phyloP scores from a whole-genome alignment of 1,139 yeast species.

The Yamadazyma siamensis region DNA sequence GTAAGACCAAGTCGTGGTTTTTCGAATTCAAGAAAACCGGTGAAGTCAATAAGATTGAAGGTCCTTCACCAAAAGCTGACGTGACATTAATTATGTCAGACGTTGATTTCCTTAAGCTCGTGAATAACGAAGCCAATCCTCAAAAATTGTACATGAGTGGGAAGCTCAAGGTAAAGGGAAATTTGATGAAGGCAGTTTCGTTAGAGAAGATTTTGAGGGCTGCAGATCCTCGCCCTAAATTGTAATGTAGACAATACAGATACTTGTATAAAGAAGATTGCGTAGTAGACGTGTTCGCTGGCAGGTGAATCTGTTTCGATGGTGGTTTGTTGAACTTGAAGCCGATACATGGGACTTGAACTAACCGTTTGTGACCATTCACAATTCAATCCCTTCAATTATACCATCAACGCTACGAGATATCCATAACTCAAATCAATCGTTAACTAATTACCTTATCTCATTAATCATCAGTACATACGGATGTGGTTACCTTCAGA shows the following conservation, averaged over 20 bases:
- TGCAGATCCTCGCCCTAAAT: slow-evolving; percentile 23
- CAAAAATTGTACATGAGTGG: slow-evolving; percentile 23
- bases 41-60: slow-evolving; percentile 18
- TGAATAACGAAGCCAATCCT: slow-evolving; percentile 21
- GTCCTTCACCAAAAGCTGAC: slow-evolving; percentile 19
- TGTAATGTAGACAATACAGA: slow-evolving; percentile 4
- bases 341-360: too few relatives aligned
- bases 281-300: too few relatives aligned
- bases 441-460: too few relatives aligned
- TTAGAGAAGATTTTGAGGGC: slow-evolving; percentile 21
- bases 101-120: slow-evolving; percentile 19
- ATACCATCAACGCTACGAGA: too few relatives aligned
- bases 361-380: too few relatives aligned
- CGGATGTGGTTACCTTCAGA: slow-evolving; percentile 24
- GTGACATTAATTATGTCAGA: slow-evolving; percentile 19
- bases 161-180: slow-evolving; percentile 22
- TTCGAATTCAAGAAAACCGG: slow-evolving; percentile 21
- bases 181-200: slow-evolving; percentile 23
- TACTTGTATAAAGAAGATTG: not conserved
- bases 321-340: too few relatives aligned
- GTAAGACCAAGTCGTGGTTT: slow-evolving; percentile 20
- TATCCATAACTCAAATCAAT: too few relatives aligned
- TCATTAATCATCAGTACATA: too few relatives aligned
- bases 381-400: too few relatives aligned
- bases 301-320: too few relatives aligned